Percentiles rank a stretch among this genome's conserved stretches.
These are phyloP conservation scores for Fusarium buharicum DNA, from an alignment of 2,329 filamentous ascomycete species.

Conservation along the genomic window DNA sequence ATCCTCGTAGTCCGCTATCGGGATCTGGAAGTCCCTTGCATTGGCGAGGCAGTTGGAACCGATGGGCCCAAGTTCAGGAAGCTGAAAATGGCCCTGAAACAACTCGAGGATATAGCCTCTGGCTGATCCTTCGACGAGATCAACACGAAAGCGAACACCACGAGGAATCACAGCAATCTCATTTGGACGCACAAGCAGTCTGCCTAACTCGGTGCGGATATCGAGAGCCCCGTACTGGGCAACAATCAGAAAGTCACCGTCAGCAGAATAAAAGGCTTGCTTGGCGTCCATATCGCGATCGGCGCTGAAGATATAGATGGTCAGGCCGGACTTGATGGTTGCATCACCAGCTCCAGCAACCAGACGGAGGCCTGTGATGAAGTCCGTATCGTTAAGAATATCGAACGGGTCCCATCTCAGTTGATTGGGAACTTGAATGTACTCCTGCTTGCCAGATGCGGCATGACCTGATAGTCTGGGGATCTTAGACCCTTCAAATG, in stretches of 20 bases:
- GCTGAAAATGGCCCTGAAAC: constrained; percentile 75
- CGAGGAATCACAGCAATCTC: constrained; percentile 81
- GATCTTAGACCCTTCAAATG: too few relatives aligned
- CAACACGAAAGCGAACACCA: constrained; percentile 77
- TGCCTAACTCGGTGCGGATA: constrained; percentile 80
- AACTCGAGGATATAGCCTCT: constrained; percentile 80
- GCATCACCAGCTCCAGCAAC: constrained; percentile 84
- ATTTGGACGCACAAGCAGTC: constrained; percentile 77
- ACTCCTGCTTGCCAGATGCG: constrained; percentile 42
- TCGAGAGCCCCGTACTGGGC: constrained; percentile 78
- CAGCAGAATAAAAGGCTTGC: constrained; percentile 88
- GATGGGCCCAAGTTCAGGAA: constrained; percentile 78
- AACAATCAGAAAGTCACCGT: constrained; percentile 82
- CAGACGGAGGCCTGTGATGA: too few relatives aligned
- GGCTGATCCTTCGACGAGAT: constrained; percentile 67
- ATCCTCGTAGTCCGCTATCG: constrained; percentile 74
- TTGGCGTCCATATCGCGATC: constrained; percentile 76
- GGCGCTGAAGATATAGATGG: constrained; percentile 82
- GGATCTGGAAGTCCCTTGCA: constrained; percentile 77
- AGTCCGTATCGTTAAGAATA: constrained; percentile 72
- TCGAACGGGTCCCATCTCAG: constrained; percentile 85
- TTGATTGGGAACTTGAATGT: constrained; percentile 75
- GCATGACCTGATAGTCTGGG: too few relatives aligned
- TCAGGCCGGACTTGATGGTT: constrained; percentile 80
- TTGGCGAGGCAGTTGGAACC: constrained; percentile 79